Base-by-base conservation (phyloP, 805 yeast genomes). In the Suhomyces vadensis region DNA sequence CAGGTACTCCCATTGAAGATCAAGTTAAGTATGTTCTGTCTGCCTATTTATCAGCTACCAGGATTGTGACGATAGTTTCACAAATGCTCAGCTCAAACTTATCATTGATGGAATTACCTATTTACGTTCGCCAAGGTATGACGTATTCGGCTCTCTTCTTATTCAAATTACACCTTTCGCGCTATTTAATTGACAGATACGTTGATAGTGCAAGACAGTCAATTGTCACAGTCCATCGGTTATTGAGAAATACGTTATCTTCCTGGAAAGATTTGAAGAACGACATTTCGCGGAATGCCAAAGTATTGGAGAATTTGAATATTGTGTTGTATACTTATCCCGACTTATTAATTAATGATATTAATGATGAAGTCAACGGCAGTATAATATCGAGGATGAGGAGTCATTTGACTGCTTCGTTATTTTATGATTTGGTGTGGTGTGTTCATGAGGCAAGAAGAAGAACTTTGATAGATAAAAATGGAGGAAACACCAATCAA, bases 361-460 rank as follows among this genome's bases (percentile, higher is more conserved):
- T 37, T 37, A 41, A 52, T 14, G 47, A 48, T 4, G 53, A 49
- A 19, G 52, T 52, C 0, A 58, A 56, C 11, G 69, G 70, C 5
- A 67, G 73, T 27, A 86, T 91, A 23, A 87, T 91, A 39, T 78
- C 87, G 2, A 75, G 91, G 46, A 91, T 91, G 95, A 77, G 97
- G 56, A 87, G 96, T 0, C 97, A 91, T 64, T 72, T 91, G 53
- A 86, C 97, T 0, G 96, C 94, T 1, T 89, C 97, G 0, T 65
- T 91, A 41, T 91, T 91, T 56, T 91, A 91, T 60, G 97, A 91
- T 63, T 73, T 91, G 41, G 92, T 91, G 9, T 90, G 96, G 90
- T 86, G 95, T 61, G 85, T 91, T 38, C 97, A 91, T 64, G 97
- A 91, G 58, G 97, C 96, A 0, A 75, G 95, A 60, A 74, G 97